Evolutionary conservation across 169 alveolate species (phyloP).

Genomic region (Plasmodium vinckei): DNA sequence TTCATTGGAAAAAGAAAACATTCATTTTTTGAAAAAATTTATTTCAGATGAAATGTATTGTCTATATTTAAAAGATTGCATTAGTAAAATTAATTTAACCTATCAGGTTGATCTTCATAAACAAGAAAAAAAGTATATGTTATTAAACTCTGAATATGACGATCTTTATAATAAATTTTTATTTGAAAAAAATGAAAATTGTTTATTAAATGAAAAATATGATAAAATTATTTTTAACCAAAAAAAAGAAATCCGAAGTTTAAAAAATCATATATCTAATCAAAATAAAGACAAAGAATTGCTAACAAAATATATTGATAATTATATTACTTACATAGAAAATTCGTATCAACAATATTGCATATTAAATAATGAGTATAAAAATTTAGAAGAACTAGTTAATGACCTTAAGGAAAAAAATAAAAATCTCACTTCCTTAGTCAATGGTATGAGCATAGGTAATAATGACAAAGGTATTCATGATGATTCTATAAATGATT

Average conservation of each 20-base stretch:
- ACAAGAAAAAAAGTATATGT: conserved; percentile 73
- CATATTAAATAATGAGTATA: conserved; percentile 44
- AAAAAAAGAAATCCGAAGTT: conserved; percentile 63
- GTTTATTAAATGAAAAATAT: conserved; percentile 62
- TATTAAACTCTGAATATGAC: conserved; percentile 69
- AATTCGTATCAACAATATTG: conserved; percentile 71
- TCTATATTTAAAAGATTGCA: conserved; percentile 70
- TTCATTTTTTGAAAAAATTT: conserved; percentile 73
- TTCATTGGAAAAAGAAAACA: conserved; percentile 71
- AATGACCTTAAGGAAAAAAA: conserved; percentile 66
- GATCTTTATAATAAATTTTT: conserved; percentile 58
- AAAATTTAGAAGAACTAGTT: conserved; percentile 62
- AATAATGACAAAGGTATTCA: neutral
- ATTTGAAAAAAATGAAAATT: conserved; percentile 61
- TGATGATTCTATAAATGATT: neutral
- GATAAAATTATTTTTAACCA: conserved; percentile 70
- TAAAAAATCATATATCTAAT: conserved; percentile 51
- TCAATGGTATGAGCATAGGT: conserved; percentile 34
- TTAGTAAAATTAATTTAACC: conserved; percentile 73
- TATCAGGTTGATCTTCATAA: conserved; percentile 75
- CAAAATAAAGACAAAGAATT: conserved; percentile 74
- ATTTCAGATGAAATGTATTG: conserved; percentile 72
- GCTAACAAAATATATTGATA: conserved; percentile 70
- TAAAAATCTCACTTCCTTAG: conserved; percentile 33
- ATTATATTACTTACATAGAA: conserved; percentile 72